phyloP scores from a whole-genome alignment of 2,329 filamentous ascomycete species.

The Grosmannia penicillata region DNA sequence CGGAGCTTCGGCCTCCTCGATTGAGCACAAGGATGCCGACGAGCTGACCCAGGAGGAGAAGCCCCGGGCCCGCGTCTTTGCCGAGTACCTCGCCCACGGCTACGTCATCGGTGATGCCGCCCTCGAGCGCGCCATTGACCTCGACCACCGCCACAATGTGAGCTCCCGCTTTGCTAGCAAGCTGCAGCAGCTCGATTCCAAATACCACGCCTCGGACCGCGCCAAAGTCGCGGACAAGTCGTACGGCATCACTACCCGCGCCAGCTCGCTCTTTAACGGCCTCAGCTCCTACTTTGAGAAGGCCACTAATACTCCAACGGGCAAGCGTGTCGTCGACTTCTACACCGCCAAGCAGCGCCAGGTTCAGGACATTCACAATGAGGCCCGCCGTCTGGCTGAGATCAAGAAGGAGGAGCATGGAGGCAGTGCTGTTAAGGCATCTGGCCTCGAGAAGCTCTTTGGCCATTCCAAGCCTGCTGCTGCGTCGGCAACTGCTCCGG shows the following conservation, averaged over 20 bases:
- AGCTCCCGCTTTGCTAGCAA: slow-evolving; percentile 64
- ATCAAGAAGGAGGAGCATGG: slow-evolving; percentile 59
- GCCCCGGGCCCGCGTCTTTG: slow-evolving; percentile 81
- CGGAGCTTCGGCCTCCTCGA: slow-evolving; percentile 14
- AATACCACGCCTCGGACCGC: slow-evolving; percentile 78
- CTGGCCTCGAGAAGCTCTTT: slow-evolving; percentile 42
- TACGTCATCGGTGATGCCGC: slow-evolving; percentile 66
- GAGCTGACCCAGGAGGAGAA: slow-evolving; percentile 92
- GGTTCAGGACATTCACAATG: slow-evolving; percentile 83
- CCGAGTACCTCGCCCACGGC: slow-evolving; percentile 92
- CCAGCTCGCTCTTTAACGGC: slow-evolving; percentile 47
- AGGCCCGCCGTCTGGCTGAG: slow-evolving; percentile 77
- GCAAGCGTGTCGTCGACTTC: slow-evolving; percentile 75
- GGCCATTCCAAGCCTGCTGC: slow-evolving; percentile 20
- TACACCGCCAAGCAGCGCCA: slow-evolving; percentile 77
- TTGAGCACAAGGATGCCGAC: slow-evolving; percentile 43
- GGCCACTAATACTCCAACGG: slow-evolving; percentile 73
- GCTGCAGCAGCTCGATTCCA: slow-evolving; percentile 63
- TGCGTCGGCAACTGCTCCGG: not conserved
- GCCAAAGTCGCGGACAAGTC: slow-evolving; percentile 71
- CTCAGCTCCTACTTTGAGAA: slow-evolving; percentile 89
- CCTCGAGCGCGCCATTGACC: slow-evolving; percentile 68
- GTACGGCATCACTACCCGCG: slow-evolving; percentile 67
- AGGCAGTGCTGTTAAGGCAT: slow-evolving; percentile 42
- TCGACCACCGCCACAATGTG: slow-evolving; percentile 84